Conservation (phyloP, 2,329 filamentous ascomycete species). For the Stachybotrys chlorohalonatus region DNA sequence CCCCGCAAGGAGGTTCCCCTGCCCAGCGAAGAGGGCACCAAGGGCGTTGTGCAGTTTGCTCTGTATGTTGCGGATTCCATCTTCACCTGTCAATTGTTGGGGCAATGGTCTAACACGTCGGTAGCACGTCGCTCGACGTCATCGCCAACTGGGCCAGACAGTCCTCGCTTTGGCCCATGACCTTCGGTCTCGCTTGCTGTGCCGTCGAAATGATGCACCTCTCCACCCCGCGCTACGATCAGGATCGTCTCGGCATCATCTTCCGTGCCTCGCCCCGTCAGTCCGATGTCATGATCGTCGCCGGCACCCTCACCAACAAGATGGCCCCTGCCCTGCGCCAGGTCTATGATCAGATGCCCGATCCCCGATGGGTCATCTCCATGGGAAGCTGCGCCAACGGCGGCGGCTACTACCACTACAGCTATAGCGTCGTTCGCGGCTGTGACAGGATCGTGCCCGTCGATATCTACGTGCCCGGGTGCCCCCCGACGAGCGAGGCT, state of each 20-base stretch:
- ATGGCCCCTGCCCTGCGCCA: slow-evolving; percentile 87
- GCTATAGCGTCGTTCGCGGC: slow-evolving; percentile 66
- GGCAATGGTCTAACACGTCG: slow-evolving; percentile 2
- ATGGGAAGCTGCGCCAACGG: slow-evolving; percentile 84
- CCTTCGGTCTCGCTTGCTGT: slow-evolving; percentile 82
- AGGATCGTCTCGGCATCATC: slow-evolving; percentile 81
- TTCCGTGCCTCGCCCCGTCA: slow-evolving; percentile 83
- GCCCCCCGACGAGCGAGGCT: slow-evolving; percentile 54
- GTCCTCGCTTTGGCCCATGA: slow-evolving; percentile 81
- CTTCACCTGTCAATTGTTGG: background rate
- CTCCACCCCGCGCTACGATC: slow-evolving; percentile 80
- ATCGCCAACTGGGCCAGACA: slow-evolving; percentile 79
- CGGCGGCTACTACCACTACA: slow-evolving; percentile 82
- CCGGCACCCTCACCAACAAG: slow-evolving; percentile 89
- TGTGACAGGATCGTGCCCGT: slow-evolving; percentile 72
- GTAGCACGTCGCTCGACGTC: slow-evolving; percentile 67
- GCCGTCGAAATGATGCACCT: slow-evolving; percentile 91
- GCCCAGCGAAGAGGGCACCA: slow-evolving; percentile 69
- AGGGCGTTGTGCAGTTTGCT: slow-evolving; percentile 76
- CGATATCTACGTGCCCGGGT: slow-evolving; percentile 72
- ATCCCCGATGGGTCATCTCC: slow-evolving; percentile 75
- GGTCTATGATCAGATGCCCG: slow-evolving; percentile 94
- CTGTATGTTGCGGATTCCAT: slow-evolving; percentile 49
- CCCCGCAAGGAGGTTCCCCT: slow-evolving; percentile 64
- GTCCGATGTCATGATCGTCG: slow-evolving; percentile 89